Base-by-base conservation (phyloP, 441 rosid species). In the Daphne laureola region DNA sequence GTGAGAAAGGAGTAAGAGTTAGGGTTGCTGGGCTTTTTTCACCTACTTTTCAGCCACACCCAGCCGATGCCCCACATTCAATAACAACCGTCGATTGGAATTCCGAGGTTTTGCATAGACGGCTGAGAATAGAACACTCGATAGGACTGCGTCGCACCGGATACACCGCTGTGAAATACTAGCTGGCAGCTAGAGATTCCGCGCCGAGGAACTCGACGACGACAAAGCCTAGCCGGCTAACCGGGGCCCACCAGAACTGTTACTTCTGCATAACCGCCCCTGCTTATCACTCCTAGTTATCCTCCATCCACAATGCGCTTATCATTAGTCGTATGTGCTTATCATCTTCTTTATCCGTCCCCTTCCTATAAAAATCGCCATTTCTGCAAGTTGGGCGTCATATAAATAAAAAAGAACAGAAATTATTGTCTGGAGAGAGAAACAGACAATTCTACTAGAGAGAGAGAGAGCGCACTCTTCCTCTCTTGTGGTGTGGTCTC, bases 181-280 rank as follows among this genome's bases (percentile, higher is more conserved):
- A 74, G 90, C 76, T 82, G 83, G 74, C 73, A 73, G 82, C 82
- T 78, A 41, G 64, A 64, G 80, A 79, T 74, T 85, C 84, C 80
- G 81, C 77, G 90, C 90, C 89, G 93, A 80, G 67, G 62, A 69
- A 66, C 70, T 78, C 60, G 73, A 74, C 73, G 72, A 77, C 60
- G 73, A 74, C 73, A 73, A 77, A 48, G 31, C 12, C 68, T 52
- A 85, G 91, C 83, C 93, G 95, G 96, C 83, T 82, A 61, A 71
- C 71, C 60, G 64, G 74, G 77, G 58, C 65, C 77, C 45, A 52
- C 21, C 5, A 0, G 0, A 0, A 38, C 63, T 50, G 71, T 0
- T 54, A 8, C 78, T 58, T 71, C 59, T 68, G 1, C 4, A 84
- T 78, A 80, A 68, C 69, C 0, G 0, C 0, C 0, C 0, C 0